Conservation (phyloP, 1,139 yeast species). For the Arxiozyma heterogenica region DNA sequence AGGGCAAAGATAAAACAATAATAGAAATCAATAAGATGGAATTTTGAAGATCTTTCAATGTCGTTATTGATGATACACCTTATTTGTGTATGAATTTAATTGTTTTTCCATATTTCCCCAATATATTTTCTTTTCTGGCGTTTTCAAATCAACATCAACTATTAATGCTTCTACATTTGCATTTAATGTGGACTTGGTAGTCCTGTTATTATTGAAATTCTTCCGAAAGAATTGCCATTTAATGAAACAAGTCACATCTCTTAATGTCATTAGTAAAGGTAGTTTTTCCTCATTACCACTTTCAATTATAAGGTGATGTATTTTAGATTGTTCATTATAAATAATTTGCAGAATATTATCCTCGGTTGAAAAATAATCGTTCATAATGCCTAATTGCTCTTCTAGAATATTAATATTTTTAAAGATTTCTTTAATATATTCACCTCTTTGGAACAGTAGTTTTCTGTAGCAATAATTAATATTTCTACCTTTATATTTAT, state of each 20-base stretch:
- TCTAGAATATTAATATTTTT: constrained; percentile 8
- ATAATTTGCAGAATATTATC: constrained; percentile 17
- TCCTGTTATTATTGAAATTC: background rate
- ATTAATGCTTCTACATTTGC: constrained; percentile 12
- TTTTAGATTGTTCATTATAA: constrained; percentile 13
- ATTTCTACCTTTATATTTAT: constrained; percentile 15
- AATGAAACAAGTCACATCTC: constrained; percentile 28
- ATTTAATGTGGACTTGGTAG: background rate
- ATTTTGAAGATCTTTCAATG: constrained; percentile 21
- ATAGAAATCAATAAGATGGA: background rate
- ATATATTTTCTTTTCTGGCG: constrained; percentile 17
- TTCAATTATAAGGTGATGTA: constrained; percentile 4
- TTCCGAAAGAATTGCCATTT: constrained; percentile 14
- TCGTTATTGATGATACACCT: constrained; percentile 8
- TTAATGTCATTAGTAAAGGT: constrained; percentile 23
- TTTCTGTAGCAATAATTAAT: constrained; percentile 20
- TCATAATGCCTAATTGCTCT: constrained; percentile 10
- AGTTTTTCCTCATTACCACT: constrained; percentile 4
- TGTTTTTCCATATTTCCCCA: constrained; percentile 16
- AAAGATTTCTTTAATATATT: constrained; percentile 11
- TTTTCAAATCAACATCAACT: constrained; percentile 27
- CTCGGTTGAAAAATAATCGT: constrained; percentile 11
- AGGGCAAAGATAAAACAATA: background rate
- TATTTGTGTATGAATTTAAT: constrained; percentile 3
- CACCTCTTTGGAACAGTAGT: constrained; percentile 4